These are phyloP conservation scores for Pleomassaria siparia DNA, from an alignment of 2,329 filamentous ascomycete species.

Conservation along the genomic window DNA sequence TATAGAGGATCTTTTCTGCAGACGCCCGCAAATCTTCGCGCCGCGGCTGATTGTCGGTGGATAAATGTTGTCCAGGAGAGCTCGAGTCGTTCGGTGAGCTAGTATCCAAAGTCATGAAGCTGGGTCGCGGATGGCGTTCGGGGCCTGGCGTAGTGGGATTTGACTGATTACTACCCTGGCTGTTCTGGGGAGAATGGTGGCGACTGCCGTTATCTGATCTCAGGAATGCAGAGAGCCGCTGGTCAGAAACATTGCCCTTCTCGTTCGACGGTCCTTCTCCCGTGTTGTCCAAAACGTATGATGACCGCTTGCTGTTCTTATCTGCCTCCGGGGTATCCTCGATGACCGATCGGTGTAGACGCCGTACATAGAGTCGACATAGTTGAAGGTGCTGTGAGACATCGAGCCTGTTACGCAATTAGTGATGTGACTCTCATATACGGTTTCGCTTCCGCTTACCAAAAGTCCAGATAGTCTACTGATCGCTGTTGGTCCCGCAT, in stretches of 20 bases:
- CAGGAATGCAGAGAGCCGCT: conserved; percentile 87
- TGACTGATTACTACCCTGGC: conserved; percentile 52
- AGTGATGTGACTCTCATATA: conserved; percentile 18
- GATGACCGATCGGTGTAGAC: conserved; percentile 88
- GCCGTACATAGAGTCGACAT: conserved; percentile 94
- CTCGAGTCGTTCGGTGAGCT: conserved; percentile 57
- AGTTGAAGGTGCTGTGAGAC: conserved; percentile 98
- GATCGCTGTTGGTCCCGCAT: conserved; percentile 98
- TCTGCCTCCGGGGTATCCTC: conserved; percentile 90
- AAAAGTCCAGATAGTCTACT: conserved; percentile 97
- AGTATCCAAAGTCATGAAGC: conserved; percentile 69
- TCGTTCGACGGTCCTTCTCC: conserved; percentile 62
- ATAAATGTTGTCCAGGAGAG: conserved; percentile 54
- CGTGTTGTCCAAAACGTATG: conserved; percentile 70
- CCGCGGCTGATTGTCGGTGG: conserved; percentile 31
- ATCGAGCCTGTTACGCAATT: conserved; percentile 74
- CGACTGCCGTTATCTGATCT: conserved; percentile 58
- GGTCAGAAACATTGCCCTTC: conserved; percentile 74
- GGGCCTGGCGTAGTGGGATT: conserved; percentile 53
- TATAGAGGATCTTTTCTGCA: conserved; percentile 98
- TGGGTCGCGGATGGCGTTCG: conserved; percentile 57
- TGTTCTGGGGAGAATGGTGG: conserved; percentile 52
- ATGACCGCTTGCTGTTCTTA: conserved; percentile 82
- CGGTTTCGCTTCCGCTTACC: conserved; percentile 58
- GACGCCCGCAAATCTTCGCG: conserved; percentile 86